phyloP scores from a whole-genome alignment of 1,284 basidiomycete species.

The Rhodotorula sp. region DNA sequence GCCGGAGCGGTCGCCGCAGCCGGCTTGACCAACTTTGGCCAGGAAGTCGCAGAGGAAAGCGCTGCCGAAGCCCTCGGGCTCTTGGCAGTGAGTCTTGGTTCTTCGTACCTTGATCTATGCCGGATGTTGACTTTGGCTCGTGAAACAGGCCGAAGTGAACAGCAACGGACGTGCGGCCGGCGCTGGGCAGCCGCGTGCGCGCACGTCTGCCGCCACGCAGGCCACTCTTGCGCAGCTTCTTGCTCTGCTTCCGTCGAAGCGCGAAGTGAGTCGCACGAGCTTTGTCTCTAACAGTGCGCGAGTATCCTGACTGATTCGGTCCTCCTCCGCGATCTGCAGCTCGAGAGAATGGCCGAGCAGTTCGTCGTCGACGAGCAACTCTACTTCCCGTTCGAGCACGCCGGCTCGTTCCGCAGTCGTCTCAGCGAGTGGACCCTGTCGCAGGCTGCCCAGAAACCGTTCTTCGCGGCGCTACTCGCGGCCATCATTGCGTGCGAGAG shows the following conservation, averaged over 20 bases:
- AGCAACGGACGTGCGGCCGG: not conserved
- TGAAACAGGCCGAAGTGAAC: not conserved
- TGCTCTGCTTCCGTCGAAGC: constrained; percentile 13
- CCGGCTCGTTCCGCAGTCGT: constrained; percentile 20
- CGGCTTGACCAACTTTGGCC: not conserved
- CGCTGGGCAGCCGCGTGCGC: not conserved
- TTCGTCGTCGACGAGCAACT: constrained; percentile 25
- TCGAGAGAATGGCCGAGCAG: constrained; percentile 23
- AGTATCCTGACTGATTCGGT: too few relatives aligned
- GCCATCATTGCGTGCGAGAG: constrained; percentile 4
- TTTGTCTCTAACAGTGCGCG: too few relatives aligned
- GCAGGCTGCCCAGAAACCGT: constrained; percentile 27
- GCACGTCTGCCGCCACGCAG: constrained; percentile 2
- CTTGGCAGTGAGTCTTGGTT: constrained; percentile 9
- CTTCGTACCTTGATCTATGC: not conserved
- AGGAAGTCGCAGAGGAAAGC: constrained; percentile 7
- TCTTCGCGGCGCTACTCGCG: constrained; percentile 22
- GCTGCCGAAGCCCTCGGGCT: constrained; percentile 23
- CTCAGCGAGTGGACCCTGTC: not conserved
- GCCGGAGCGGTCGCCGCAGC: not conserved
- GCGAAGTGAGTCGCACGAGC: constrained; percentile 33
- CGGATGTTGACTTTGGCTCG: not conserved
- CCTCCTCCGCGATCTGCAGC: constrained; percentile 2
- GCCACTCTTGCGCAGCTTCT: constrained; percentile 16
- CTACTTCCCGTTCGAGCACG: constrained; percentile 34